Conservation (phyloP, 345 rosid genomes). For the Rubroshorea leprosula region DNA sequence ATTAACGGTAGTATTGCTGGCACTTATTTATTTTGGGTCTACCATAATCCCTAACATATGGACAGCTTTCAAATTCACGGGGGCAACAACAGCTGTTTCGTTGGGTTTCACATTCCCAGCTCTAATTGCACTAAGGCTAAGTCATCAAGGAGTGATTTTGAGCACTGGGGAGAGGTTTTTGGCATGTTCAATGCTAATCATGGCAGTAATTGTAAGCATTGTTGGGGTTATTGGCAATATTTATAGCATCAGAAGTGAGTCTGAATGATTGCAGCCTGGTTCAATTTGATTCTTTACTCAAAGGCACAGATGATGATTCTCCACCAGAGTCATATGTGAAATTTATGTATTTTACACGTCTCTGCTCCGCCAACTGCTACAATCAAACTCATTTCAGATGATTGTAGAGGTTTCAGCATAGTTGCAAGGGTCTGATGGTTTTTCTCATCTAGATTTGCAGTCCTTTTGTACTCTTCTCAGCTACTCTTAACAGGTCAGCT, state of each 20-base stretch:
- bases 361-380: too few species aligned
- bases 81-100: constrained; percentile 96
- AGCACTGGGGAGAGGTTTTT: constrained; percentile 39
- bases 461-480: not conserved
- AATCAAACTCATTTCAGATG: too few species aligned
- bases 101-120: constrained; percentile 92
- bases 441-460: too few species aligned
- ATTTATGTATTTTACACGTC: too few species aligned
- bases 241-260: constrained; percentile 47
- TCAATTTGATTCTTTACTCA: too few species aligned
- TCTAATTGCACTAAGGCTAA: constrained; percentile 62
- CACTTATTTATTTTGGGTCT: constrained; percentile 65
- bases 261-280: constrained; percentile 19
- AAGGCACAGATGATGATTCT: too few species aligned
- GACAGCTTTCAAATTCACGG: constrained; percentile 97
- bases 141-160: constrained; percentile 45
- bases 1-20: constrained; percentile 54
- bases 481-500: not conserved
- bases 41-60: constrained; percentile 93
- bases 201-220: constrained; percentile 65
- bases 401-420: too few species aligned
- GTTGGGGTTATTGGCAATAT: constrained; percentile 73
- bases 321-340: too few species aligned
- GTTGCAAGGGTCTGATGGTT: not conserved
- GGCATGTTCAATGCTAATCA: constrained; percentile 66